Percentiles rank a stretch among this genome's conserved stretches.
Conservation (phyloP, 768 basidiomycete species). For the Lactifluus hygrophoroides region DNA sequence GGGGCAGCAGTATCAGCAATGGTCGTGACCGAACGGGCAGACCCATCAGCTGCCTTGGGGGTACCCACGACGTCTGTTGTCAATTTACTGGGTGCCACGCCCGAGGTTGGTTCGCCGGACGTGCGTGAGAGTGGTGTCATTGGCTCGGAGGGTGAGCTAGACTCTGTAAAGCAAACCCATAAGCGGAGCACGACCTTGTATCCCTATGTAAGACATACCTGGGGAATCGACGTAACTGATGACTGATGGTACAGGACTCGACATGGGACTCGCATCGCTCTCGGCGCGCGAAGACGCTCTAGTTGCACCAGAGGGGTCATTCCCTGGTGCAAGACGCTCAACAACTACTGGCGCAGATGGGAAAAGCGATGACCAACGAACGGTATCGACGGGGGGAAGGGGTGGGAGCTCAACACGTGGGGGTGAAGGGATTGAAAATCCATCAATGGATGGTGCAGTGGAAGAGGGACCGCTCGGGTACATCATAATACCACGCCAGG, state of each 20-base stretch:
- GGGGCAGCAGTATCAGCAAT: not conserved
- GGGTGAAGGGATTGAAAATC: not conserved
- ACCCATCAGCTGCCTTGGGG: not conserved
- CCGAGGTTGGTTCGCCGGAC: not conserved
- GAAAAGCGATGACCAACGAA: slow-evolving; percentile 9
- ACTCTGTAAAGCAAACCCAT: not conserved
- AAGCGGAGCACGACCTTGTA: not conserved
- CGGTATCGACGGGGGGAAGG: not conserved
- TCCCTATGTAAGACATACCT: not conserved
- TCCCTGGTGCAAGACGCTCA: not conserved
- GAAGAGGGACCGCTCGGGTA: not conserved
- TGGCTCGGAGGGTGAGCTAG: not conserved
- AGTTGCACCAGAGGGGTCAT: not conserved
- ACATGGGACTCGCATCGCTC: not conserved
- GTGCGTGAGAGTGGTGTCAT: slow-evolving; percentile 7
- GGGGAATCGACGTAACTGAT: slow-evolving; percentile 5
- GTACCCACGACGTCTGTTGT: not conserved
- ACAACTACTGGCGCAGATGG: slow-evolving; percentile 6
- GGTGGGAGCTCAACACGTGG: not conserved
- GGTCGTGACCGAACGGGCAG: not conserved
- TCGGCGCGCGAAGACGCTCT: not conserved
- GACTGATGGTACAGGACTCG: slow-evolving; percentile 1
- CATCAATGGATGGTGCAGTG: not conserved
- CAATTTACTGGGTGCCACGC: not conserved
- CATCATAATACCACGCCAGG: not conserved